A percentile compares a stretch with the other conserved stretches of the same genome.
Evolutionary conservation across 2,329 filamentous ascomycete genomes (phyloP).

Genomic region (Triangularia verruculosa): DNA sequence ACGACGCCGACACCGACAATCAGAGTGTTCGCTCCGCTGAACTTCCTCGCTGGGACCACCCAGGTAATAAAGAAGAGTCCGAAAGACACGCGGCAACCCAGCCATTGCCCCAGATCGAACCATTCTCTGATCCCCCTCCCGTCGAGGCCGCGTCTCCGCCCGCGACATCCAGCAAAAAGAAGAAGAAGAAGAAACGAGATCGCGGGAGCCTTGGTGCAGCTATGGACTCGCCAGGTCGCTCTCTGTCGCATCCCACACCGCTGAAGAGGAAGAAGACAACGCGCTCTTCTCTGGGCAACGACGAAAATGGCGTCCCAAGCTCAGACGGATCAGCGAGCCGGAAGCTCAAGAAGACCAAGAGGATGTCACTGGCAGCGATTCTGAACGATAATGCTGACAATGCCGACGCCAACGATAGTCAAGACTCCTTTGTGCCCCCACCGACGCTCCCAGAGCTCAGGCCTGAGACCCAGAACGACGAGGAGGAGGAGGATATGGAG

Average conservation of each 20-base stretch:
- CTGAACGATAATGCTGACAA: not conserved
- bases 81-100: not conserved
- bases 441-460: not conserved
- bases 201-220: not conserved
- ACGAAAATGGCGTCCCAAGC: not conserved
- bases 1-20: not conserved
- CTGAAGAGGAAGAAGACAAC: not conserved
- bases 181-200: not conserved
- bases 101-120: not conserved
- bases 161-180: not conserved
- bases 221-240: not conserved
- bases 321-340: not conserved
- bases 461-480: conserved; percentile 40
- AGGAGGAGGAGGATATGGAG: conserved; percentile 53
- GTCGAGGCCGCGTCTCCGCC: not conserved
- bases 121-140: not conserved
- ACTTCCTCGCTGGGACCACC: conserved; percentile 16
- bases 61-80: not conserved
- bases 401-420: not conserved
- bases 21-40: conserved; percentile 18
- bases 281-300: not conserved
- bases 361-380: not conserved
- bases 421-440: not conserved
- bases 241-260: not conserved
- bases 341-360: not conserved